These are phyloP conservation scores for Citeromyces matritensis DNA, from an alignment of 805 yeast species.

Conservation along the genomic window DNA sequence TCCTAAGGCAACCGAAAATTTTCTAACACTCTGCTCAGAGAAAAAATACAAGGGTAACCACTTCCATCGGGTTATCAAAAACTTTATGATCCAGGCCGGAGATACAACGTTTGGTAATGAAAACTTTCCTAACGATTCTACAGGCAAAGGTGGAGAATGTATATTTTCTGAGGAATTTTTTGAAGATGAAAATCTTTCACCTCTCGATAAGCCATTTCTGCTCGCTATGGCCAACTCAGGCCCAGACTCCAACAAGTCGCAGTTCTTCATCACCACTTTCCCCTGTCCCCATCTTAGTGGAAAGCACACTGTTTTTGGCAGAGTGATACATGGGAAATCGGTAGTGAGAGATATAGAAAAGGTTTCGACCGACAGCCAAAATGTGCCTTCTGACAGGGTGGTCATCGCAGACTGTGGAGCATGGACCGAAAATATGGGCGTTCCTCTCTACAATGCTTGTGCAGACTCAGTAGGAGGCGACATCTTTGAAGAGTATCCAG, in stretches of 20 bases:
- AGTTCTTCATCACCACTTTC: conserved; percentile 57
- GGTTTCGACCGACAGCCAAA: conserved; percentile 24
- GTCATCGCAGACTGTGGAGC: conserved; percentile 43
- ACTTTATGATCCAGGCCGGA: conserved; percentile 62
- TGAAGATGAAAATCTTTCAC: conserved; percentile 41
- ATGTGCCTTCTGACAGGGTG: conserved; percentile 15
- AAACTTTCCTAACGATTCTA: conserved; percentile 4
- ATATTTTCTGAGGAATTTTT: conserved; percentile 19
- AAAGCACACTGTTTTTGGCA: conserved; percentile 68
- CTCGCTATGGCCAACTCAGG: conserved; percentile 57
- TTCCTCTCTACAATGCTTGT: conserved; percentile 53
- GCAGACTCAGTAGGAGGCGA: conserved; percentile 53
- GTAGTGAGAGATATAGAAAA: conserved; percentile 54
- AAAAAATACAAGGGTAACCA: conserved; percentile 24
- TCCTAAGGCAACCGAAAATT: conserved; percentile 40
- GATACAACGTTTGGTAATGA: conserved; percentile 27
- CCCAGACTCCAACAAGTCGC: conserved; percentile 37
- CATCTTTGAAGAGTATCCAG: conserved; percentile 63
- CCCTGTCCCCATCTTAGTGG: conserved; percentile 64
- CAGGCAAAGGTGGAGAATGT: conserved; percentile 30
- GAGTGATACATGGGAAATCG: conserved; percentile 51
- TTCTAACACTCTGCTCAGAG: conserved; percentile 27
- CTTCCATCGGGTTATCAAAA: conserved; percentile 52
- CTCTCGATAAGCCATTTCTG: conserved; percentile 22
- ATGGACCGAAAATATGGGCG: conserved; percentile 35